phyloP scores from a whole-genome alignment of 2,329 filamentous ascomycete genomes.

The Colletotrichum melonis region DNA sequence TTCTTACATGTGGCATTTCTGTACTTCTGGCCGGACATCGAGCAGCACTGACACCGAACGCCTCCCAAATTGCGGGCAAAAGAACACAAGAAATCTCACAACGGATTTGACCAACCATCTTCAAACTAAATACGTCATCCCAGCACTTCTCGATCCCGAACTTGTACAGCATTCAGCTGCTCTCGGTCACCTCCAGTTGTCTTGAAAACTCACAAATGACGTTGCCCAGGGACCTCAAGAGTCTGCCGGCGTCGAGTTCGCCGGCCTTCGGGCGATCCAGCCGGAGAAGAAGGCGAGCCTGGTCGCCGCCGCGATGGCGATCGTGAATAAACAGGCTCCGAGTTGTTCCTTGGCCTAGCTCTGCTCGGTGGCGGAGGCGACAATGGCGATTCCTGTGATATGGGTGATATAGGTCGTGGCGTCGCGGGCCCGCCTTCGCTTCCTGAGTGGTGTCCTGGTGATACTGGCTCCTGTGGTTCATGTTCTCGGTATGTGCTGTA shows the following conservation, averaged over 20 bases:
- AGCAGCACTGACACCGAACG: background rate
- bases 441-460: slow-evolving; percentile 14
- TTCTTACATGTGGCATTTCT: background rate
- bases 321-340: background rate
- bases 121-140: background rate
- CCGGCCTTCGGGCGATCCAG: background rate
- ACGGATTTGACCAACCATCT: background rate
- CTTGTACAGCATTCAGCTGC: background rate
- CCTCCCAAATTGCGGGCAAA: background rate
- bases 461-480: slow-evolving; percentile 45
- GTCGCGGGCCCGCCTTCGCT: slow-evolving; percentile 3
- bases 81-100: background rate
- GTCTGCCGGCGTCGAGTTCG: background rate
- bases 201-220: background rate
- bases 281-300: background rate
- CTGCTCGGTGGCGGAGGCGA: background rate
- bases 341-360: background rate
- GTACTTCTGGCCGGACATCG: background rate
- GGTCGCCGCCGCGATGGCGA: background rate
- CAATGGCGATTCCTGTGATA: background rate
- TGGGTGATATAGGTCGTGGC: slow-evolving; percentile 4
- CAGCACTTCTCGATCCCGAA: background rate
- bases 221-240: background rate
- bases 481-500: slow-evolving; percentile 51
- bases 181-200: background rate